Conservation (phyloP, 2,329 filamentous ascomycete species). For the Sclerotinia minor region DNA sequence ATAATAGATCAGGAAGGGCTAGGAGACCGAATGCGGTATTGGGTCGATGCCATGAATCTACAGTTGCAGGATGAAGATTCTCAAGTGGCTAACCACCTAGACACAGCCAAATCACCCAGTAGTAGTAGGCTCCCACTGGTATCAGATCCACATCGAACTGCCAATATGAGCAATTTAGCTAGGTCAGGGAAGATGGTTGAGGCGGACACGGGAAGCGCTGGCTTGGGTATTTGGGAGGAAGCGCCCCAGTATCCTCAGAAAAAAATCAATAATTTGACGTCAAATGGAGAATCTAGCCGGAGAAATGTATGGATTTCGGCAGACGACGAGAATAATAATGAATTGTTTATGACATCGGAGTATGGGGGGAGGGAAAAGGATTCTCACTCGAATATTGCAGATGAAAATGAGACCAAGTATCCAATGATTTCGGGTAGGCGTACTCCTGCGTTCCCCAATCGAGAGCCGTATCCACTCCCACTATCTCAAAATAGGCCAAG, state of each 20-base stretch:
- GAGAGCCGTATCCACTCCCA: slow-evolving; percentile 9
- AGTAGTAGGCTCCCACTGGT: background rate
- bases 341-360: background rate
- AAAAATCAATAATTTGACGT: background rate
- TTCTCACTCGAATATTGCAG: background rate
- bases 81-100: too few relatives aligned
- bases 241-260: slow-evolving; percentile 17
- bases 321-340: background rate
- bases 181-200: background rate
- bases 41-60: slow-evolving; percentile 49
- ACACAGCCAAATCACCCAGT: background rate
- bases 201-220: slow-evolving; percentile 29
- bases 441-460: slow-evolving; percentile 10
- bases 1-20: slow-evolving; percentile 63
- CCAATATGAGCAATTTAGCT: background rate
- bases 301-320: background rate
- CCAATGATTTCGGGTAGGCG: slow-evolving; percentile 13
- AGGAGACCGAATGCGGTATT: slow-evolving; percentile 58
- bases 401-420: slow-evolving; percentile 1
- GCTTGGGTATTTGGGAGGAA: slow-evolving; percentile 37
- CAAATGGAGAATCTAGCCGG: slow-evolving; percentile 13
- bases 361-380: background rate
- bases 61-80: background rate
- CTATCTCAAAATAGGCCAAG: slow-evolving; percentile 46
- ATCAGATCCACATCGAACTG: background rate